Conservation (phyloP, 1,284 basidiomycete genomes). For the Rhodotorula mucilaginosa region DNA sequence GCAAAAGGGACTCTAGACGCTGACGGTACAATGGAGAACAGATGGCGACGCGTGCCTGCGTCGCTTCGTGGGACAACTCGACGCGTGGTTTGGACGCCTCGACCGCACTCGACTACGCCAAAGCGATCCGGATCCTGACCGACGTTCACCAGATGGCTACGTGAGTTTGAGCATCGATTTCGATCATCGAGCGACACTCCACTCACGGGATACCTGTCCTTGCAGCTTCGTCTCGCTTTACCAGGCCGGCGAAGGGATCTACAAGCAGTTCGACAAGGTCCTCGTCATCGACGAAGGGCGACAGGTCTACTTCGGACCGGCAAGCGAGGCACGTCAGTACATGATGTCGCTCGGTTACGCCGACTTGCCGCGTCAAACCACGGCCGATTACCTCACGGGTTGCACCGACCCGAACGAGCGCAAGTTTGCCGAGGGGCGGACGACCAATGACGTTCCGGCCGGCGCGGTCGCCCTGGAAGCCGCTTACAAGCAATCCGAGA, state of each 20-base stretch:
- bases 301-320: constrained; percentile 78
- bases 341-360: constrained; percentile 57
- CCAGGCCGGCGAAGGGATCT: constrained; percentile 63
- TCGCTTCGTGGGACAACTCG: constrained; percentile 60
- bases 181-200: background rate
- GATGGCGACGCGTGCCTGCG: constrained; percentile 38
- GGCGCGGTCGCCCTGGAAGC: constrained; percentile 69
- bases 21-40: background rate
- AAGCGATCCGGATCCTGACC: constrained; percentile 57
- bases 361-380: constrained; percentile 64
- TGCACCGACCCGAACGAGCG: constrained; percentile 77
- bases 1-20: fast-evolving
- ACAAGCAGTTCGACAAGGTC: constrained; percentile 70
- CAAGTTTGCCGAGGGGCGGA: constrained; percentile 70
- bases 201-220: background rate
- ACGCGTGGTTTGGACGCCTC: constrained; percentile 70
- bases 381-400: constrained; percentile 74
- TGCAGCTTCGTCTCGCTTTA: constrained; percentile 26
- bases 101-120: constrained; percentile 57
- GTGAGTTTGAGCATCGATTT: constrained; percentile 40
- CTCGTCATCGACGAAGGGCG: constrained; percentile 74
- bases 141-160: constrained; percentile 53
- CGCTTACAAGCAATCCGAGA: constrained; percentile 62
- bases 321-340: constrained; percentile 69
- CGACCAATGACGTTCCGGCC: constrained; percentile 65